Percentiles rank a stretch among this genome's conserved stretches.
Conservation (phyloP, 2,329 filamentous ascomycete genomes). For the Hypoxylon sp. region DNA sequence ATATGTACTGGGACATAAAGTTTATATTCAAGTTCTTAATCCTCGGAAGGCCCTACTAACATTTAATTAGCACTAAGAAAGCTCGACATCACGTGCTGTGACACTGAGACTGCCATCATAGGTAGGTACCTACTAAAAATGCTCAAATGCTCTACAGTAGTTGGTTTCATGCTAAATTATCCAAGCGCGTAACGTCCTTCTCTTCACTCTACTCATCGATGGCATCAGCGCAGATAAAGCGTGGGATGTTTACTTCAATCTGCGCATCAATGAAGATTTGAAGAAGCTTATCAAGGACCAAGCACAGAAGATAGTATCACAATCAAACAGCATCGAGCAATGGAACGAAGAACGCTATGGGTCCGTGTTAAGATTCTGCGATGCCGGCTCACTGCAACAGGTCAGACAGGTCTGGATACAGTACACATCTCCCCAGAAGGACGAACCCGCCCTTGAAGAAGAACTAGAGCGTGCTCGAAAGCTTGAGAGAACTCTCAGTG, state of each 20-base stretch:
- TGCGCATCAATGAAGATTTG: conserved; percentile 60
- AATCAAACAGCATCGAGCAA: conserved; percentile 56
- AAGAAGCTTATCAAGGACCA: conserved; percentile 59
- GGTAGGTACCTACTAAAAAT: too few species aligned
- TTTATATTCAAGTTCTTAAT: neutral
- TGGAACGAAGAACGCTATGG: conserved; percentile 66
- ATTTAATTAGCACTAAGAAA: conserved; percentile 55
- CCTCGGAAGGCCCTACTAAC: conserved; percentile 44
- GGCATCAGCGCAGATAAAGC: conserved; percentile 52
- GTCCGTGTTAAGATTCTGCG: conserved; percentile 63
- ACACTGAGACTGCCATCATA: conserved; percentile 64
- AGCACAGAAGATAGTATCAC: conserved; percentile 58
- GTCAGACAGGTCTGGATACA: conserved; percentile 59
- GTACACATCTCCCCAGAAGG: conserved; percentile 50
- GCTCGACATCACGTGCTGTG: conserved; percentile 71
- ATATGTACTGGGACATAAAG: too few species aligned
- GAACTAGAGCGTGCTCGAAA: conserved; percentile 32
- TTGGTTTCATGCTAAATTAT: conserved; percentile 17
- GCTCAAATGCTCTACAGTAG: neutral
- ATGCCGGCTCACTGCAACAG: conserved; percentile 61
- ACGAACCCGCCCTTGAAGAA: conserved; percentile 37
- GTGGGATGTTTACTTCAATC: conserved; percentile 71
- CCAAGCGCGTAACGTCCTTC: conserved; percentile 68
- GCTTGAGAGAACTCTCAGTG: neutral
- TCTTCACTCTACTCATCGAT: conserved; percentile 67